A percentile compares a stretch with the other conserved stretches of the same genome.
Conservation (phyloP, 1,139 yeast genomes). For the Zygosaccharomyces sapae region DNA sequence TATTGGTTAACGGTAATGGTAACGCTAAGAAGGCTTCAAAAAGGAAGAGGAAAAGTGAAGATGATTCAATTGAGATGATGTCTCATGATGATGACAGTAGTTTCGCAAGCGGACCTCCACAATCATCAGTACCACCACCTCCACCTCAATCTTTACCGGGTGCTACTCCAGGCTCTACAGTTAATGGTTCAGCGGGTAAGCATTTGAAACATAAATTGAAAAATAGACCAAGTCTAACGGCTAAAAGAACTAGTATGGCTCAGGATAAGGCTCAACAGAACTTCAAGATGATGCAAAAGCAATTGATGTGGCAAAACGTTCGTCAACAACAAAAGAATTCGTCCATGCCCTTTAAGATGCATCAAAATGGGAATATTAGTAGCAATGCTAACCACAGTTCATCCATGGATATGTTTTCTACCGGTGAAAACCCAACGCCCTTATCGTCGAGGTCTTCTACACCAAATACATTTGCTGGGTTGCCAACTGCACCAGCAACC, state of each 20-base stretch:
- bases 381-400: constrained; percentile 12
- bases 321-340: constrained; percentile 9
- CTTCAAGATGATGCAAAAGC: constrained; percentile 23
- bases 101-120: not conserved
- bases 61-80: constrained; percentile 2
- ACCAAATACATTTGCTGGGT: constrained; percentile 16
- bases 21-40: constrained; percentile 8
- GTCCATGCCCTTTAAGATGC: constrained; percentile 11
- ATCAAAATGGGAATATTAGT: constrained; percentile 5
- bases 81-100: constrained; percentile 2
- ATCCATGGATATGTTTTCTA: constrained; percentile 27
- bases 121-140: not conserved
- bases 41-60: constrained; percentile 9
- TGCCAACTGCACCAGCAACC: constrained; percentile 15
- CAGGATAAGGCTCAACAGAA: constrained; percentile 23
- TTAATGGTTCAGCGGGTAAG: constrained; percentile 1
- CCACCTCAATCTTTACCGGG: constrained; percentile 3
- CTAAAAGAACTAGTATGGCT: constrained; percentile 2
- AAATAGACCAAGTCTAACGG: constrained; percentile 3
- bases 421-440: constrained; percentile 42
- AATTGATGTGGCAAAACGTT: constrained; percentile 18
- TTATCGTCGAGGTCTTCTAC: constrained; percentile 37
- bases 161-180: not conserved
- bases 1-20: constrained; percentile 9
- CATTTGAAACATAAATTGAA: constrained; percentile 1